Conservation (phyloP, 805 yeast species). For the Saccharomyces cerevisiae region DNA sequence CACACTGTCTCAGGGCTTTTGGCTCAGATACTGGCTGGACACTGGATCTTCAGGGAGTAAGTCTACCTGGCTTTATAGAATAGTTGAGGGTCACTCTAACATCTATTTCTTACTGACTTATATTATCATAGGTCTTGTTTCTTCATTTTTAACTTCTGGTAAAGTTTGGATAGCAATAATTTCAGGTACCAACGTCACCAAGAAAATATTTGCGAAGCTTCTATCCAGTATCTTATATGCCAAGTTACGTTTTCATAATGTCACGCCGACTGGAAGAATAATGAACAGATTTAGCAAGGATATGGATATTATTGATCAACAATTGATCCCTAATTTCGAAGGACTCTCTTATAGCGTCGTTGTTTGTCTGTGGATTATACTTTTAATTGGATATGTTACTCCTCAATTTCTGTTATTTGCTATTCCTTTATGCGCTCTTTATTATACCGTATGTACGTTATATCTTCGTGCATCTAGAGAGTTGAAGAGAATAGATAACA, state of each 20-base stretch:
- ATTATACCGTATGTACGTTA: conserved; percentile 51
- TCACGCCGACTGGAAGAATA: conserved; percentile 85
- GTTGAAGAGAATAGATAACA: conserved; percentile 62
- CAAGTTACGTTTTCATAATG: conserved; percentile 72
- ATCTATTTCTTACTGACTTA: conserved; percentile 36
- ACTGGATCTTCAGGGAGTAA: neutral
- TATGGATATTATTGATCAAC: conserved; percentile 83
- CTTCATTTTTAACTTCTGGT: conserved; percentile 42
- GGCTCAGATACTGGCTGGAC: neutral
- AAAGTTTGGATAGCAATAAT: conserved; percentile 36
- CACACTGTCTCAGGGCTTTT: neutral
- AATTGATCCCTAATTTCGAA: conserved; percentile 63
- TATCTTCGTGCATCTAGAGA: conserved; percentile 76
- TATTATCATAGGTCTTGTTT: conserved; percentile 59
- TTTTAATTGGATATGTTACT: conserved; percentile 62
- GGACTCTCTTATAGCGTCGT: conserved; percentile 53
- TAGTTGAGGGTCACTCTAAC: neutral
- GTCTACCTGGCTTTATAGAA: too few relatives aligned
- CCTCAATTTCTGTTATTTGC: conserved; percentile 74
- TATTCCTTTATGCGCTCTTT: conserved; percentile 45
- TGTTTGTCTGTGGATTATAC: conserved; percentile 51
- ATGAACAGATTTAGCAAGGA: conserved; percentile 90
- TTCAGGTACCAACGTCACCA: conserved; percentile 69
- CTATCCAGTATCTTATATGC: conserved; percentile 60
- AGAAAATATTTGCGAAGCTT: conserved; percentile 53